Percentiles rank a stretch among this genome's conserved stretches.
phyloP scores from a whole-genome alignment of 2,329 filamentous ascomycete species.

The Hypoxylon sp. region DNA sequence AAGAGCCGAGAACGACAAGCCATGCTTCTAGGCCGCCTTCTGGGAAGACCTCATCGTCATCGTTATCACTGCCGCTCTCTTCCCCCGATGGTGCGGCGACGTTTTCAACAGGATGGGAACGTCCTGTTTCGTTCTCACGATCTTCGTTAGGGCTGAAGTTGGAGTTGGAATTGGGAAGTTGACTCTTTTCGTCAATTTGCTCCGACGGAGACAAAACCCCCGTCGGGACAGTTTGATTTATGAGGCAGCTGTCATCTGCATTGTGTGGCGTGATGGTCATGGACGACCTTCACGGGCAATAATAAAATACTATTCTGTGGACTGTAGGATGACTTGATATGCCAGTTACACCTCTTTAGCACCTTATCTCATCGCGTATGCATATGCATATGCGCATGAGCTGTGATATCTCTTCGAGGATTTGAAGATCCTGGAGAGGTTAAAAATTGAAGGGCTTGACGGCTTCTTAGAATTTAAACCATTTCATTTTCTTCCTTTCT shows the following conservation, averaged over 20 bases:
- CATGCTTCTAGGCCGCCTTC: constrained; percentile 78
- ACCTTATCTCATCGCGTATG: too few relatives aligned
- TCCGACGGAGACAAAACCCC: constrained; percentile 33
- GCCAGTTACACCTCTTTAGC: too few relatives aligned
- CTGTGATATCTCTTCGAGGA: too few relatives aligned
- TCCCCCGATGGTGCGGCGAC: constrained; percentile 3
- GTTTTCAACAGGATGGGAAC: constrained; percentile 17
- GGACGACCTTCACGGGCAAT: constrained; percentile 10
- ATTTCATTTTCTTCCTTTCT: too few relatives aligned
- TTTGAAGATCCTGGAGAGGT: too few relatives aligned
- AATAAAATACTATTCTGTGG: too few relatives aligned
- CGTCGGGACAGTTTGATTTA: constrained; percentile 45
- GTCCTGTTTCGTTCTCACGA: constrained; percentile 8
- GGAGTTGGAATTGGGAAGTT: constrained; percentile 14
- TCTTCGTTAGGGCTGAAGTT: constrained; percentile 9
- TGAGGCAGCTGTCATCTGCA: constrained; percentile 45
- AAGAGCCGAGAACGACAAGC: constrained; percentile 80
- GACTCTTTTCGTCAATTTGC: constrained; percentile 34
- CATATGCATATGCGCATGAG: constrained; percentile 1
- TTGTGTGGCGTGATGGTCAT: constrained; percentile 38
- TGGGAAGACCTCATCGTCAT: constrained; percentile 61
- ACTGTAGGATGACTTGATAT: too few relatives aligned
- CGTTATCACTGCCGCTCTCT: constrained; percentile 8
- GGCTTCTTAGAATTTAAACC: too few relatives aligned
- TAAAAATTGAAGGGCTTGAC: too few relatives aligned